Base-by-base conservation (phyloP, 352 stramenopile species). In the Peronospora destructor region DNA sequence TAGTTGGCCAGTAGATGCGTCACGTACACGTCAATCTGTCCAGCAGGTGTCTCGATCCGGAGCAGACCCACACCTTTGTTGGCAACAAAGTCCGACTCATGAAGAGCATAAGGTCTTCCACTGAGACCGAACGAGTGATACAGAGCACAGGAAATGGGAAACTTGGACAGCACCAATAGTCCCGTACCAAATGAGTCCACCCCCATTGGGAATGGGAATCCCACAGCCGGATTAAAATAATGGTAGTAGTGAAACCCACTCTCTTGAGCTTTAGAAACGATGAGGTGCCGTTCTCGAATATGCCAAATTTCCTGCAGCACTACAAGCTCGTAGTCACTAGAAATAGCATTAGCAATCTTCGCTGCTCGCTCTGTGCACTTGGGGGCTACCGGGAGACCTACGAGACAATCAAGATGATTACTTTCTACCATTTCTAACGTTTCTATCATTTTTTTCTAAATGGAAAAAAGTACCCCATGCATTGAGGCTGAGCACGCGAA, bases 291-390 rank as follows among this genome's bases (percentile, higher is more conserved):
- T 62, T 91, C 80, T 51, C 80, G 80, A 14, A 77, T 59, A 49
- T 91, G 80, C 80, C 80, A 91, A 32, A 91, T 84, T 53, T 91
- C 80, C 48, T 91, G 80, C 45, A 91, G 56, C 43, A 86, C 75
- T n/a, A 91, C 76, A n/a, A 91, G 61, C 28, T 91, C 80, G 33
- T 71, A 87, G 49, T 66, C 65, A n/a, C 21, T 64, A 7, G 79
- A 66, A 39, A 91, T 80, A 28, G 77, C 77, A n/a, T 59, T 73
- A 16, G 74, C 80, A 53, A 91, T 86, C 44, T 85, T 66, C 0
- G 56, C 35, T 1, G 75, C 80, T 12, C 80, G 76, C 53, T 91
- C 75, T 0, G 69, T 84, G 26, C 71, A 82, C 38, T 86, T 73
- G 6, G 80, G 80, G 19, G 80, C 73, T 4, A 87, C 70, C 0